Conservation (phyloP, 2,329 filamentous ascomycete genomes). For the Aquanectria penicillioides region DNA sequence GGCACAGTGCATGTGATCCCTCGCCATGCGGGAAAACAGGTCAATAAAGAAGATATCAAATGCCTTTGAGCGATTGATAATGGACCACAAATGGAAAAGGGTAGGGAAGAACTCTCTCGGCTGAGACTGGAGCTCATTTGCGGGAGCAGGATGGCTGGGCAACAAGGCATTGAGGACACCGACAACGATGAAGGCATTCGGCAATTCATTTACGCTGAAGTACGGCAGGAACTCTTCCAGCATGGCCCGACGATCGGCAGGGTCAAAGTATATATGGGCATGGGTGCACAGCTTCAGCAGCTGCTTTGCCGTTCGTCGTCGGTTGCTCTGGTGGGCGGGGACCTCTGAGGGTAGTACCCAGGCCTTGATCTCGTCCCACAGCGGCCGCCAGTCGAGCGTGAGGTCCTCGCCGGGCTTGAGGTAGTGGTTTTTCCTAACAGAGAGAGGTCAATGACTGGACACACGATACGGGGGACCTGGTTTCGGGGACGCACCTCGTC, state of each 20-base stretch:
- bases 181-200: slow-evolving; percentile 92
- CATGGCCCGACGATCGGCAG: slow-evolving; percentile 83
- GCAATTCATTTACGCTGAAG: slow-evolving; percentile 92
- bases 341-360: slow-evolving; percentile 89
- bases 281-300: slow-evolving; percentile 91
- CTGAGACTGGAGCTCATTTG: slow-evolving; percentile 77
- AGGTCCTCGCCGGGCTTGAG: slow-evolving; percentile 90
- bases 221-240: slow-evolving; percentile 83
- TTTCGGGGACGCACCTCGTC: slow-evolving; percentile 77
- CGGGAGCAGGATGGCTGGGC: slow-evolving; percentile 82
- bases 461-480: slow-evolving; percentile 5
- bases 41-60: slow-evolving; percentile 91
- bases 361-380: slow-evolving; percentile 92
- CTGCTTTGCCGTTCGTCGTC: slow-evolving; percentile 67
- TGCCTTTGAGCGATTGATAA: slow-evolving; percentile 87
- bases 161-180: slow-evolving; percentile 88
- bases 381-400: slow-evolving; percentile 89
- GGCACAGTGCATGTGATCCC: slow-evolving; percentile 80
- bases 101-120: slow-evolving; percentile 91
- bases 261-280: slow-evolving; percentile 92
- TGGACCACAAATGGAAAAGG: slow-evolving; percentile 95
- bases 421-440: slow-evolving; percentile 89
- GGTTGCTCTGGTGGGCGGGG: slow-evolving; percentile 68
- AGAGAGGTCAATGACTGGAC: slow-evolving; percentile 20
- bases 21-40: slow-evolving; percentile 84